A percentile compares a stretch with the other conserved stretches of the same genome.
phyloP scores from a whole-genome alignment of 2,329 filamentous ascomycete species.

The Exophiala aquamarina region DNA sequence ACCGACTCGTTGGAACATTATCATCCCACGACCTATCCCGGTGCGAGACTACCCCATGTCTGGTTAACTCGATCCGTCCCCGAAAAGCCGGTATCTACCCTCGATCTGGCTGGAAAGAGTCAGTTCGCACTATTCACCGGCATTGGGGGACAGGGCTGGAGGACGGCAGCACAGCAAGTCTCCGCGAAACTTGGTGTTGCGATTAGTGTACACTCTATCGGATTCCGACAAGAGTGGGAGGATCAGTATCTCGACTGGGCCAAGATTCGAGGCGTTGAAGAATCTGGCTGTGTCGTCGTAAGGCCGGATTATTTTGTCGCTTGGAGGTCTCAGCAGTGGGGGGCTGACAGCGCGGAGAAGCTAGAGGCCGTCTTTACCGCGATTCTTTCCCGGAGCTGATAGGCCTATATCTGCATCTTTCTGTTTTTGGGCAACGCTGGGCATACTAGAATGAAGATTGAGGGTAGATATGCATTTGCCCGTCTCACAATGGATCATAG shows the following conservation, averaged over 20 bases:
- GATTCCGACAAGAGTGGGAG: constrained; percentile 59
- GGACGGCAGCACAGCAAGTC: constrained; percentile 45
- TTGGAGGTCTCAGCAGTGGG: constrained; percentile 43
- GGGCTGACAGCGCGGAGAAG: constrained; percentile 9
- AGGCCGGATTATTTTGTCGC: constrained; percentile 58
- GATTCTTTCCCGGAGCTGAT: constrained; percentile 5
- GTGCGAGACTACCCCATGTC: constrained; percentile 58
- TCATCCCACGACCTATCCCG: constrained; percentile 55
- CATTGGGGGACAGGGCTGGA: constrained; percentile 56
- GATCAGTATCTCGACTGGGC: constrained; percentile 64
- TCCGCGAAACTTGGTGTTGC: constrained; percentile 42
- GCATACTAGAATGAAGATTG: no score
- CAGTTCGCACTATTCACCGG: constrained; percentile 53
- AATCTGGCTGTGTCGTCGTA: constrained; percentile 58
- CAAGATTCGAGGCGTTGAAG: constrained; percentile 51
- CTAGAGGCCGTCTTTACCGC: constrained; percentile 10
- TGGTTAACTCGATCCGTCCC: constrained; percentile 51
- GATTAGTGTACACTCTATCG: constrained; percentile 54
- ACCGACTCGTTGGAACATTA: constrained; percentile 34
- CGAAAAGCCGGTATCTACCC: constrained; percentile 49
- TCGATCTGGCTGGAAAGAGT: constrained; percentile 60
- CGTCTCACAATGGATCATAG: no score
- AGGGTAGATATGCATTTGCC: no score
- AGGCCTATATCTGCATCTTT: no score
- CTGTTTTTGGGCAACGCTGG: no score